Conservation (phyloP, 192 early-diverging fungal species). For the Funneliformis mosseae region DNA sequence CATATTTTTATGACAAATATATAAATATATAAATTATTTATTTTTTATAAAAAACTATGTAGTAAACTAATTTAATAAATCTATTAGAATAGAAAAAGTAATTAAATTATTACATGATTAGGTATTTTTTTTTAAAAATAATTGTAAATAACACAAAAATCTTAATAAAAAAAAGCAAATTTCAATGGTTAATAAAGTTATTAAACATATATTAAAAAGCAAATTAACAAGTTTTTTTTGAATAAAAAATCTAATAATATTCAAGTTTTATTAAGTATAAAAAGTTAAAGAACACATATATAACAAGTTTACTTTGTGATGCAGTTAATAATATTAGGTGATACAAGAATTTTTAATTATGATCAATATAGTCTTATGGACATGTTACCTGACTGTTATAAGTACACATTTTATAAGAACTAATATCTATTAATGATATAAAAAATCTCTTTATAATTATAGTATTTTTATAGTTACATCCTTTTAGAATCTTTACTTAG, state of each 20-base stretch:
- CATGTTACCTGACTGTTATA: neutral
- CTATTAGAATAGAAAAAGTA: neutral
- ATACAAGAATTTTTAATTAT: neutral
- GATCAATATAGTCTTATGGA: neutral
- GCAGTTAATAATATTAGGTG: neutral
- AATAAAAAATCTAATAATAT: neutral
- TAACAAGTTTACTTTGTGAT: neutral
- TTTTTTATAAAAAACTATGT: neutral
- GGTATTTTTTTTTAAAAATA: neutral
- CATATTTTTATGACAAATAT: neutral
- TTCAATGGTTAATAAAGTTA: neutral
- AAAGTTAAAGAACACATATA: neutral
- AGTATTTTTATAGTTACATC: too few relatives aligned
- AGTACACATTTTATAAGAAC: too few relatives aligned
- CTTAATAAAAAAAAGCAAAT: neutral
- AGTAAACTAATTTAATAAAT: neutral
- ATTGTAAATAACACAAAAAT: neutral
- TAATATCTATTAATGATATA: too few relatives aligned
- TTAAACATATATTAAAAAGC: neutral
- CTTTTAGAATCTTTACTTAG: too few relatives aligned
- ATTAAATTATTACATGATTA: neutral
- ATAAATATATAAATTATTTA: neutral
- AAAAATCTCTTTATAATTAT: too few relatives aligned
- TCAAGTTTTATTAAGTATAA: neutral
- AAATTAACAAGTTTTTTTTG: neutral